phyloP scores from a whole-genome alignment of 2,329 filamentous ascomycete species.

The Madurella mycetomatis region DNA sequence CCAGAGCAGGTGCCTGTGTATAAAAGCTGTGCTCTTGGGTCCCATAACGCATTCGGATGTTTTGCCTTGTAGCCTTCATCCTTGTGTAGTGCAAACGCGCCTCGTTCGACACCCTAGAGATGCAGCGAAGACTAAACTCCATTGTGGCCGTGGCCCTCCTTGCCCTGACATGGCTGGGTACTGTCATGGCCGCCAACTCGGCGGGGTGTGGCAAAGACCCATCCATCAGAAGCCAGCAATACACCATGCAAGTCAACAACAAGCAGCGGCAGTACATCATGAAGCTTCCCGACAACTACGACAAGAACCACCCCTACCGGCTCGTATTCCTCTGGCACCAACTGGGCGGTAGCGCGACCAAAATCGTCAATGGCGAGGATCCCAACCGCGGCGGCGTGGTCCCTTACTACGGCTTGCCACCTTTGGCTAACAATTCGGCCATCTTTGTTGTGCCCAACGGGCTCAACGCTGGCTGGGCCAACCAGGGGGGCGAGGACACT shows the following conservation, averaged over 20 bases:
- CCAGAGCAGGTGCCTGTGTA: no score
- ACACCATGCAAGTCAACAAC: slow-evolving; percentile 34
- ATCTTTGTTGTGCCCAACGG: slow-evolving; percentile 45
- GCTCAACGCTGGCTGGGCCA: slow-evolving; percentile 41
- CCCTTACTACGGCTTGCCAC: slow-evolving; percentile 37
- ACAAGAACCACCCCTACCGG: slow-evolving; percentile 34
- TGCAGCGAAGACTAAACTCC: no score
- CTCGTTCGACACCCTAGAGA: no score
- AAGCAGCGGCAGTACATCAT: slow-evolving; percentile 38
- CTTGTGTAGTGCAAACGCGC: no score
- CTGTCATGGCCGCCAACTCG: slow-evolving; percentile 8
- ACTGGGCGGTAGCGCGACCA: slow-evolving; percentile 36
- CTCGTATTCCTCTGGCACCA: slow-evolving; percentile 41
- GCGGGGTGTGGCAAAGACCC: slow-evolving; percentile 35
- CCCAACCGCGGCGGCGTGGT: neutral
- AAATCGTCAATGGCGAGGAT: slow-evolving; percentile 31
- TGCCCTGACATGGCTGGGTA: neutral
- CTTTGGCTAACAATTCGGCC: slow-evolving; percentile 32
- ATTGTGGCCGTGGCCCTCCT: slow-evolving; percentile 8
- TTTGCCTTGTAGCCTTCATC: no score
- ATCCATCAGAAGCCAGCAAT: slow-evolving; percentile 25
- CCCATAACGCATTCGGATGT: no score
- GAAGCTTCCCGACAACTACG: slow-evolving; percentile 29
- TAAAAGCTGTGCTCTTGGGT: no score
- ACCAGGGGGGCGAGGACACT: slow-evolving; percentile 39